Evolutionary conservation across 371 early-diverging fungal genomes (phyloP), one percentile per base, ranked within the genome.

Genomic region (Capillidium heterosporum): DNA sequence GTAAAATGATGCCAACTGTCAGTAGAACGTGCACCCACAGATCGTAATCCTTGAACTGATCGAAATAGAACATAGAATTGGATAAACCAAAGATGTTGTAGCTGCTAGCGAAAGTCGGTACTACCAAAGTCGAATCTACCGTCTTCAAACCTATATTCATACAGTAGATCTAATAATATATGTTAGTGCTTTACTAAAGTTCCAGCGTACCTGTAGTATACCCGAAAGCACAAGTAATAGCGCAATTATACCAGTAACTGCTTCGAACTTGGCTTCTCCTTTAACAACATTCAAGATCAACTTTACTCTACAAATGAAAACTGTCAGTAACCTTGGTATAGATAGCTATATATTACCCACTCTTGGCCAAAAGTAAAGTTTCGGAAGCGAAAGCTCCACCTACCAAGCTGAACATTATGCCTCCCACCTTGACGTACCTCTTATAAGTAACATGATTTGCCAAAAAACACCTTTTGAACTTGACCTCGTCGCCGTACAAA

Each of bases 91-190:
- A 63, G 0, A 78, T 73, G 3, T 79, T 78, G 56, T 80, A 82
- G 19, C 75, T 74, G 35, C 80, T 78, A 60, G 77, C 80, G 54
- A 80, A 82, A 0, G 76, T 73, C 13, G 83, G 83, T 0, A 80
- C 80, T 1, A 80, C 81, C 27, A 80, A 69, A 0, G 80, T 81
- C 1, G 80, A 75, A 31, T 76, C 69, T 28, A 75, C 78, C 11
- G 77, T 56, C 54, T 79, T 80, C 1, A 82, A 60, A 11, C 74
- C 83, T n/a, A 73, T 73, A 62, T 80, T 82, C 26, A 82, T 61
- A 55, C 83, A 82, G 57, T 77, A 80, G 27, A 82, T 73, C 76
- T 77, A 29, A n/a, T n/a, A n/a, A n/a, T n/a, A n/a, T n/a, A n/a
- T n/a, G n/a, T n/a, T n/a, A n/a, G n/a, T n/a, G n/a, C n/a, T n/a